Evolutionary conservation across 1,139 yeast genomes (phyloP), one percentile per base, ranked within the genome.

Genomic region (Geotrichum restrictum): DNA sequence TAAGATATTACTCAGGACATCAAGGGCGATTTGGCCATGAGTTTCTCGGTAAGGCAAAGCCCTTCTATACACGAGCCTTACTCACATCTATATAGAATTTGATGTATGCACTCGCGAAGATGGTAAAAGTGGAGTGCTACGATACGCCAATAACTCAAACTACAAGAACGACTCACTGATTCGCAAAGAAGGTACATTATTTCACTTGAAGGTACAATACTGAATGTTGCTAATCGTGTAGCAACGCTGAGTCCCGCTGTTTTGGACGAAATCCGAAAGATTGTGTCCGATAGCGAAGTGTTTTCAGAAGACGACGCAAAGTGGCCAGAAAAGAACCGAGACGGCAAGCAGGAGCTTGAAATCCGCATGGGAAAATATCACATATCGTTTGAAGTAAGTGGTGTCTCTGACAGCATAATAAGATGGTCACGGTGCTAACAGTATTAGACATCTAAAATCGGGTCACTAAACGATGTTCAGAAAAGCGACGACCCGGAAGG

Each of bases 111-210:
- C 64, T 8, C 60, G 61, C 34, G 69, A 62, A 6, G 69, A 66
- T 39, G 71, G 72, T 3, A 61, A 60, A n/a, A 62, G 62, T 32
- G 78, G 72, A 1, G 54, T 64, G 3, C 58, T 75, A 39, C 65
- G 76, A 41, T 76, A 76, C 56, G 76, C 77, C 10, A 76, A 76
- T 56, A 75, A 74, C 57, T 72, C 79, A 1, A 73, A 74, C 56
- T 76, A 76, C 55, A 65, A 78, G 56, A 67, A 72, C 46, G 79
- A 75, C 51, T 69, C 72, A 6, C 52, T 71, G 52, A 75, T 76
- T 51, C 64, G 69, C 39, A 75, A 75, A 60, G 71, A 71, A 45
- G 46, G 46, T 43, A 18, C 4, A 19, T 24, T 10, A 4, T 16
- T n/a, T n/a, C n/a, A n/a, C 16, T 33, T 27, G 18, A 21, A 14